Conservation (phyloP, 2,329 filamentous ascomycete species). For the Ascochyta clinopodiicola region DNA sequence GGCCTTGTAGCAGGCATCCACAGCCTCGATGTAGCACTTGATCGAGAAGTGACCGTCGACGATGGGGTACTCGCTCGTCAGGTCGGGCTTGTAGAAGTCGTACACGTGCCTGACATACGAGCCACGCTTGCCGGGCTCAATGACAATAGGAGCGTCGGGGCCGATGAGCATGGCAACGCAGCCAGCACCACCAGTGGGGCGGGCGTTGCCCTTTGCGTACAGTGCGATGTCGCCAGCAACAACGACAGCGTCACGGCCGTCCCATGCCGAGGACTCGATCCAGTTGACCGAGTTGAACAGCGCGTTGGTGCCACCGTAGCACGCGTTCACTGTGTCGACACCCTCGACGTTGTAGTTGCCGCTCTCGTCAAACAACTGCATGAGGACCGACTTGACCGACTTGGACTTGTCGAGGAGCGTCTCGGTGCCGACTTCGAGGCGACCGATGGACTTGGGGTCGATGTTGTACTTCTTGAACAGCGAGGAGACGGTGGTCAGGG, state of each 20-base stretch:
- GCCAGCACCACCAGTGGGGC: conserved; percentile 60
- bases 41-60: conserved; percentile 62
- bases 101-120: conserved; percentile 60
- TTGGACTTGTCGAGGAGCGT: conserved; percentile 63
- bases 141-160: conserved; percentile 57
- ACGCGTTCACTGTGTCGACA: conserved; percentile 61
- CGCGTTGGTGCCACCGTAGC: conserved; percentile 62
- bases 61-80: conserved; percentile 61
- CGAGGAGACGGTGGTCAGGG: conserved; percentile 59
- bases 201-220: conserved; percentile 61
- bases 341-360: conserved; percentile 62
- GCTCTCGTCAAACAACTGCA: conserved; percentile 59
- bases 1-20: conserved; percentile 61
- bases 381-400: conserved; percentile 61
- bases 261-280: conserved; percentile 62
- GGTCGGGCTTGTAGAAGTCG: conserved; percentile 63
- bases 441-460: conserved; percentile 58
- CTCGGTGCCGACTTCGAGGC: conserved; percentile 62
- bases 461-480: conserved; percentile 61
- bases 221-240: conserved; percentile 61
- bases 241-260: conserved; percentile 60
- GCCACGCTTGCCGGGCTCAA: conserved; percentile 59
- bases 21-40: conserved; percentile 60
- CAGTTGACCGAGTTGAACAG: conserved; percentile 62
- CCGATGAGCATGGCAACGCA: conserved; percentile 62